Evolutionary conservation across 2,329 filamentous ascomycete species (phyloP), one percentile per base, ranked within the genome.

Genomic region (Exophiala dermatitidis): DNA sequence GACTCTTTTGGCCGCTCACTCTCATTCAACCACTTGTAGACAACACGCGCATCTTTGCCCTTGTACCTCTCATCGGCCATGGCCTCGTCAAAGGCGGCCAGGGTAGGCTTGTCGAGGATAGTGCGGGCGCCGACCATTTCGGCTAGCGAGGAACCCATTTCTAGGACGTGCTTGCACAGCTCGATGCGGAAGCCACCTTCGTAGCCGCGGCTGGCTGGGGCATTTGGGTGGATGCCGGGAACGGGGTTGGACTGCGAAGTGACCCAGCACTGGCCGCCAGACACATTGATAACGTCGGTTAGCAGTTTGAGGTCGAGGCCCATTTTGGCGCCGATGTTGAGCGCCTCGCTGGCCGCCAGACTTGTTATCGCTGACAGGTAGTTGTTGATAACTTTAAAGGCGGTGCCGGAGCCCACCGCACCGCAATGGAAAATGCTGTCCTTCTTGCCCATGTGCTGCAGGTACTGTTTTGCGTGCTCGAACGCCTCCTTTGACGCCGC

Each of bases 161-260:
- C 68, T 53, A 83, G 76, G 60, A 83, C 79, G 62, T 82, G 82
- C 56, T 71, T 71, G 78, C 83, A 83, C 60, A 83, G 61, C 63
- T 81, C 73, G 4, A 82, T 75, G 42, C 78, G 76, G 64, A 83
- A 72, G 1, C 70, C 70, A 7, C 68, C 68, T 50, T 71, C 66
- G 48, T 71, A 72, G 9, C 63, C 67, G 19, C 67, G 63, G 8
- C 65, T 69, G 19, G 68, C 69, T 5, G 70, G 68, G 8, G 69
- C 69, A 52, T 69, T 69, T 1, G 70, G 63, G 49, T 69, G 72
- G 1, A 80, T 68, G 1, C 70, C 70, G 1, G 64, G 64, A 2
- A 67, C 64, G 1, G 65, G 65, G 49, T 66, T 66, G 32, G 56
- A 60, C 46, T 65, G 53, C 19, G 54, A 53, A 4, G 61, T 63